Percentiles rank a stretch among this genome's conserved stretches.
These are phyloP conservation scores for Raddia distichophylla DNA, from an alignment of 176 grass and related monocot species.

Conservation along the genomic window DNA sequence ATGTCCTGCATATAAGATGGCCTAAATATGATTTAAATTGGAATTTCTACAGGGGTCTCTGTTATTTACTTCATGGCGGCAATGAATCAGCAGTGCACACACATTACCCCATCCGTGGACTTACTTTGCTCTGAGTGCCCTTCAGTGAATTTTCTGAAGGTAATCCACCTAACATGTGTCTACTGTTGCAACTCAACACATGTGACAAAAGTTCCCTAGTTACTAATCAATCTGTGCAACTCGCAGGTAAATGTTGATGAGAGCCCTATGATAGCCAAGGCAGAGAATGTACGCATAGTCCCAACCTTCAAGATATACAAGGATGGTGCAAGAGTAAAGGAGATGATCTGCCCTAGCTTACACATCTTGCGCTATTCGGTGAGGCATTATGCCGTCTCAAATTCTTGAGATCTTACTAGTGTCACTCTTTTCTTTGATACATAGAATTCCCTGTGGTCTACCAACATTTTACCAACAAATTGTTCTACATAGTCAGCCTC, in stretches of 20 bases:
- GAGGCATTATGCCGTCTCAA: conserved; percentile 72
- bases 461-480: conserved; percentile 45
- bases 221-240: conserved; percentile 21
- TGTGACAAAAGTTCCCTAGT: conserved; percentile 1
- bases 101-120: conserved; percentile 54
- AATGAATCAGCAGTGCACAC: conserved; percentile 53
- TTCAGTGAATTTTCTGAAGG: conserved; percentile 76
- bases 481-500: conserved; percentile 43
- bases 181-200: neutral
- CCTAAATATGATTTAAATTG: conserved; percentile 12
- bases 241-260: conserved; percentile 62
- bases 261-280: conserved; percentile 50
- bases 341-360: conserved; percentile 70
- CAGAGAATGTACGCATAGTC: conserved; percentile 60
- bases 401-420: conserved; percentile 33
- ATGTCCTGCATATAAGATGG: conserved; percentile 21
- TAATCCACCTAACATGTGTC: conserved; percentile 30
- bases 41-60: conserved; percentile 48
- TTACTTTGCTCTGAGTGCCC: conserved; percentile 58
- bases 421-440: conserved; percentile 28
- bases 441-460: conserved; percentile 31
- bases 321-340: conserved; percentile 58
- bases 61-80: conserved; percentile 65
- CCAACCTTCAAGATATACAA: conserved; percentile 84
- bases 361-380: conserved; percentile 59